Evolutionary conservation across 257 asterid genomes (phyloP).

Genomic region (Forsythia suspensa): DNA sequence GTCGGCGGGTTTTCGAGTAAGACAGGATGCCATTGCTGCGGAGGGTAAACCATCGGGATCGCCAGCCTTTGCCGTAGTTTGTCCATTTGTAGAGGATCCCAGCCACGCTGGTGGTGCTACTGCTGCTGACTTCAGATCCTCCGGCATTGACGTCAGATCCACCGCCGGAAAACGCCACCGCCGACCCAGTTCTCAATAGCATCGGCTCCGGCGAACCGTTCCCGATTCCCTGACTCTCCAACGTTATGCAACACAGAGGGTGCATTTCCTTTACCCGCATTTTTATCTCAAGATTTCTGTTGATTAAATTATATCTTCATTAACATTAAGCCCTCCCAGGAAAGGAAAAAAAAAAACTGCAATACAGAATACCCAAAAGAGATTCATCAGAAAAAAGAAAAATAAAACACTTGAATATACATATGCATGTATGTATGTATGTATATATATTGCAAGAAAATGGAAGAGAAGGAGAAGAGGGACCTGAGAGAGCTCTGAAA

Average conservation of each 20-base stretch:
- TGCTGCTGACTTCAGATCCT: conserved; percentile 51
- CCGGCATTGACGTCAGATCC: conserved; percentile 74
- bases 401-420: background rate
- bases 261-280: conserved; percentile 94
- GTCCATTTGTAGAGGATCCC: conserved; percentile 92
- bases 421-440: background rate
- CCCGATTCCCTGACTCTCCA: conserved; percentile 69
- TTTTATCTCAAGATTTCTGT: background rate
- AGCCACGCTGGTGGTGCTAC: conserved; percentile 48
- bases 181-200: conserved; percentile 73
- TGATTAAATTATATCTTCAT: background rate
- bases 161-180: conserved; percentile 37
- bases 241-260: conserved; percentile 86
- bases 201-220: conserved; percentile 68
- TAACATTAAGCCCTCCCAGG: background rate
- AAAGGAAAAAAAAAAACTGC: background rate
- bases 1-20: conserved; percentile 67
- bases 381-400: conserved; percentile 6
- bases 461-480: background rate
- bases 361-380: conserved; percentile 21
- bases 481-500: conserved; percentile 39
- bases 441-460: background rate
- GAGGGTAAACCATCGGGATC: conserved; percentile 89
- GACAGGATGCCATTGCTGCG: conserved; percentile 71
- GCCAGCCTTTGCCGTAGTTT: conserved; percentile 93